Base-by-base conservation (phyloP, 2,329 filamentous ascomycete species). In the Cercospora zeae-maydis region DNA sequence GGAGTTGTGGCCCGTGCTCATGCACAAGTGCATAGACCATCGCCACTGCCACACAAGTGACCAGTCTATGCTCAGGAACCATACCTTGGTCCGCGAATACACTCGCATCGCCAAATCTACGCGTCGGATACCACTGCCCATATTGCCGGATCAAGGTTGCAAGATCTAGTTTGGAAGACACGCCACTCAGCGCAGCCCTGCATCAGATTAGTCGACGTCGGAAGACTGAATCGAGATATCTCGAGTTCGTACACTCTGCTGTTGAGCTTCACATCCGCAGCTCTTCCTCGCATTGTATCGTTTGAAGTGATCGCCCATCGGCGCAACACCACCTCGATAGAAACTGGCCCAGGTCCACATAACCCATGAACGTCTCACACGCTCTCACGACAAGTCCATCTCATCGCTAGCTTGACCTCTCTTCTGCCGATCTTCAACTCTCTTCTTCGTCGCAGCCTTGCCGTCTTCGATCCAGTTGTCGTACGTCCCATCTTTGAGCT, bases 381-480 rank as follows among this genome's bases (percentile, higher is more conserved):
- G 7, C 14, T n/a, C 42, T 53, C 58, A 75, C 58, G 70, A 73
- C 55, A 75, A 64, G 57, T 77, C 75, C 76, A 76, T 76, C 67
- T 77, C 76, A 59, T 78, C 79, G 62, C 70, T 74, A 21, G 66
- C 69, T 65, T 71, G 68, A 27, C 75, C 75, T 68, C 74, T 75
- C 73, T 77, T 79, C 71, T 74, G 76, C 64, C 76, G 67, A 67
- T 81, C 82, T 63, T 78, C 81, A 58, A 76, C 75, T 64, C 79
- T 74, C 72, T 79, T 79, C 72, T 80, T 78, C 19, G 82, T 87
- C 74, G 83, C 82, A 66, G 79, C 78, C 77, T 88, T 83, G 14
- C 86, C 86, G 62, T 90, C 86, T 59, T 85, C 84, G 14, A 95
- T 79, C 91, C 91, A 96, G 71, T 80, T 80, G 1, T 88, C 83